Evolutionary conservation across 371 early-diverging fungal species (phyloP), one percentile per base, ranked within the genome.

Genomic region (Mucor racemosus): DNA sequence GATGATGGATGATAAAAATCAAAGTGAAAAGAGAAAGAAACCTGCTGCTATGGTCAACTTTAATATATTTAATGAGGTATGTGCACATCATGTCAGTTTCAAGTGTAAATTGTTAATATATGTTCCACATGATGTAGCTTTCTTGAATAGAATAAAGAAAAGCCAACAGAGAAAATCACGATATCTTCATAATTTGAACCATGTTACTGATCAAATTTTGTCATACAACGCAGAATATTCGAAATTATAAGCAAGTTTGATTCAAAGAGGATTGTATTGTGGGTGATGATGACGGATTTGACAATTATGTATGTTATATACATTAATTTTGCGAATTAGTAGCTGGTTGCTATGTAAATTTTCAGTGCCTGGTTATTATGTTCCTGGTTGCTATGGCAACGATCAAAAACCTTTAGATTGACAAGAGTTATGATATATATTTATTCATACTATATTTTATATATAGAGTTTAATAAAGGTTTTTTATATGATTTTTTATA

Each of bases 21-120:
- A 26, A 15, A 54, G 48, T 7, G 64, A 39, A 15, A 63, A 64
- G 41, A 58, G 41, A 58, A 75, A 64, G 39, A 69, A 62, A 38
- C 75, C 71, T 11, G 68, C 53, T n/a, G 76, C 76, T 15, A 60
- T 73, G 46, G 76, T 76, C 4, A 76, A 76, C 53, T 76, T 65
- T 35, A 65, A 68, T 39, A 66, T 76, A 31, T 76, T 76, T 48
- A 72, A 73, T 50, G 71, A 76, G 62, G 66, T 76, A 17, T 44
- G 44, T 44, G 5, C 17, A 26, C 1, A 26, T 26, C 3, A 26
- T 26, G 26, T 26, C 26, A 26, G 26, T 26, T 26, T 26, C 26
- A 26, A 26, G n/a, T 17, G 17, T 44, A 8, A 4, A 44, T 15
- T 42, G 26, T 26, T 26, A 26, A 26, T 26, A 26, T 26, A 26